Evolutionary conservation across 805 yeast species (phyloP).

Genomic region (Candida nemodendra): DNA sequence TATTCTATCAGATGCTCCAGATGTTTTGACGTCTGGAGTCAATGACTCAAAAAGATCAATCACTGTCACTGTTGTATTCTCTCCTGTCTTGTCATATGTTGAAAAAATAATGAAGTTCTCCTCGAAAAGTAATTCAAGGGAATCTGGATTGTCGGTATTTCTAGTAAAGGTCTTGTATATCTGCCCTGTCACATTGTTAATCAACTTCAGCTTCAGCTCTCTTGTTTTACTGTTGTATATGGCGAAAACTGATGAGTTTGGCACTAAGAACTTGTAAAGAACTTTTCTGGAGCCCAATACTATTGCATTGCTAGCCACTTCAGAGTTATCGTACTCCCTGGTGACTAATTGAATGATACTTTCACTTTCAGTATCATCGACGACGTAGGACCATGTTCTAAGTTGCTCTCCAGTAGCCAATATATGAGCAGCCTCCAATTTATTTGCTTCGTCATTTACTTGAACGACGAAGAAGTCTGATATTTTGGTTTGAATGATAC

Average conservation of each 20-base stretch:
- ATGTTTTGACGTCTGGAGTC: constrained; percentile 45
- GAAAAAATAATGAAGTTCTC: constrained; percentile 84
- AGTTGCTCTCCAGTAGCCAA: neutral
- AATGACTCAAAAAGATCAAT: constrained; percentile 77
- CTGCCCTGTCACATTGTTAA: constrained; percentile 73
- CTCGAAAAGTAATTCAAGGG: constrained; percentile 58
- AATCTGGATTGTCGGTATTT: constrained; percentile 23
- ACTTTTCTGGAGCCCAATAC: constrained; percentile 70
- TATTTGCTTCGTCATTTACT: constrained; percentile 1
- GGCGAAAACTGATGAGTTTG: constrained; percentile 59
- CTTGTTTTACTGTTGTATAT: constrained; percentile 30
- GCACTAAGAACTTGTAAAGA: constrained; percentile 79
- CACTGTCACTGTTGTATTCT: constrained; percentile 57
- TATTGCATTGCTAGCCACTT: constrained; percentile 61
- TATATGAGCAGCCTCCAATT: constrained; percentile 17
- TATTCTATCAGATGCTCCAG: constrained; percentile 2
- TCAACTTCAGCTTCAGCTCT: constrained; percentile 45
- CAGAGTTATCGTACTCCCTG: constrained; percentile 39
- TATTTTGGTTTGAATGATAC: constrained; percentile 14
- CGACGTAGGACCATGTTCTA: constrained; percentile 21
- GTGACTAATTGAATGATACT: constrained; percentile 39
- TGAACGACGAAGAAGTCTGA: constrained; percentile 16
- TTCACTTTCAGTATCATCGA: constrained; percentile 25
- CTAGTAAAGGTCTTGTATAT: constrained; percentile 41
- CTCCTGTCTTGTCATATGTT: constrained; percentile 49